Evolutionary conservation across 2,329 filamentous ascomycete species (phyloP).

Genomic region (Xylariaceae sp.): DNA sequence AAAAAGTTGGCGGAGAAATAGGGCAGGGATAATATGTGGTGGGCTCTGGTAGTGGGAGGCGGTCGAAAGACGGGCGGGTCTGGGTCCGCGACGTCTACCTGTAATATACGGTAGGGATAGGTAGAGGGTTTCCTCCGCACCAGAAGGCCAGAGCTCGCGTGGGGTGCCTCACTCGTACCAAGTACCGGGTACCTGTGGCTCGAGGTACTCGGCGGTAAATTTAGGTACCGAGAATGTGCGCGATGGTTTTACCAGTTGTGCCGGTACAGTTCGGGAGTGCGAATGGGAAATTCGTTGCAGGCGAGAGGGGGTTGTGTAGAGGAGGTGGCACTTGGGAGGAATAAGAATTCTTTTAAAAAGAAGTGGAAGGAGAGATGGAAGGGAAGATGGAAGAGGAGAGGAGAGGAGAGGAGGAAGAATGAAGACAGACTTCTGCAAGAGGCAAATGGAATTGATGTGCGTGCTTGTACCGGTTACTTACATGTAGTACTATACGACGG

Average conservation of each 20-base stretch:
- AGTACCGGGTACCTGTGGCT: not conserved
- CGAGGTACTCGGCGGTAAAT: too few species aligned
- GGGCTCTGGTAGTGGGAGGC: slow-evolving; percentile 22
- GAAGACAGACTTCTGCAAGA: too few species aligned
- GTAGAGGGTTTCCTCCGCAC: not conserved
- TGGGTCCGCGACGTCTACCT: slow-evolving; percentile 7
- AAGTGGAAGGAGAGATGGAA: not conserved
- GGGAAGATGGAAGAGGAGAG: not conserved
- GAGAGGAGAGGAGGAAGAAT: not conserved
- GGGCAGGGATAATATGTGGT: slow-evolving; percentile 20
- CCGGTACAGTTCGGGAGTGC: not conserved
- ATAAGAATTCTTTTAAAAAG: not conserved
- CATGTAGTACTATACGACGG: too few species aligned
- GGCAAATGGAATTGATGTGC: too few species aligned
- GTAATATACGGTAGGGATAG: too few species aligned
- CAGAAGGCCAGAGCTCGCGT: not conserved
- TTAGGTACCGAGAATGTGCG: too few species aligned
- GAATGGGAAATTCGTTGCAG: not conserved
- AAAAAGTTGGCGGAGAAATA: slow-evolving; percentile 25
- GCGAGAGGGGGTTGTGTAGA: not conserved
- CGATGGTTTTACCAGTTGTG: too few species aligned
- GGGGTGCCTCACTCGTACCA: not conserved
- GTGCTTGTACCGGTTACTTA: too few species aligned
- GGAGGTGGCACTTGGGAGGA: too few species aligned
- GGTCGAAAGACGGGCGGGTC: slow-evolving; percentile 19